Base-by-base conservation (phyloP, 2,329 filamentous ascomycete species). In the Diaporthe australafricana region DNA sequence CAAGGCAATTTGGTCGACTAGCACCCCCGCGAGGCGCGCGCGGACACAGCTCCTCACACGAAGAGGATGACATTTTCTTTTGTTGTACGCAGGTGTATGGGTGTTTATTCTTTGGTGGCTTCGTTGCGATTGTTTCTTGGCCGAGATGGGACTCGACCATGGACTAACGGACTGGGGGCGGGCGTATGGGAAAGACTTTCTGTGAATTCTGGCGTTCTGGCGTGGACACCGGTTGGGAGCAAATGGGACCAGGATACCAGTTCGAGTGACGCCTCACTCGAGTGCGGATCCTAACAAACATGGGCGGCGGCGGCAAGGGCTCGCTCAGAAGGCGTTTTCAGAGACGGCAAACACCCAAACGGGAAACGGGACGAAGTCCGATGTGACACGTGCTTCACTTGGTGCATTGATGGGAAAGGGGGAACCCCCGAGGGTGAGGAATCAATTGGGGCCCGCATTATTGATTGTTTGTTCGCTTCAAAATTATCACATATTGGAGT, bases 191-290 rank as follows among this genome's bases (percentile, higher is more conserved):
- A 45, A 56, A 55, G 63, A 55, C n/a, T 57, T 45, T 57, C 12
- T 48, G 52, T 22, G 57, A 62, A 65, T 50, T 65, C 60, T 65
- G 60, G 66, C 66, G 66, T 68, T 68, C 66, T 68, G 66, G 53
- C 66, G 52, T 68, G 66, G 40, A 68, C 42, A 68, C 66, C 66
- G 50, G 66, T 57, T 32, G 52, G 66, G 50, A 65, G 47, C 42
- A 65, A 40, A 57, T 47, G 66, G 66, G n/a, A 68, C 30, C 32
- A 48, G 66, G 52, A 68, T 68, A 68, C 48, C 66, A 68, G 66
- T 68, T 68, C 50, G 66, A 56, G 66, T 57, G 52, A 56, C 66
- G 52, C 53, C 66, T 68, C 66, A 57, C 52, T 56, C 52, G 66
- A 68, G 50, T 68, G 52, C 66, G 30, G 25, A 57, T 68, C 38